Conservation (phyloP, 805 yeast species). For the Candida insectorum region DNA sequence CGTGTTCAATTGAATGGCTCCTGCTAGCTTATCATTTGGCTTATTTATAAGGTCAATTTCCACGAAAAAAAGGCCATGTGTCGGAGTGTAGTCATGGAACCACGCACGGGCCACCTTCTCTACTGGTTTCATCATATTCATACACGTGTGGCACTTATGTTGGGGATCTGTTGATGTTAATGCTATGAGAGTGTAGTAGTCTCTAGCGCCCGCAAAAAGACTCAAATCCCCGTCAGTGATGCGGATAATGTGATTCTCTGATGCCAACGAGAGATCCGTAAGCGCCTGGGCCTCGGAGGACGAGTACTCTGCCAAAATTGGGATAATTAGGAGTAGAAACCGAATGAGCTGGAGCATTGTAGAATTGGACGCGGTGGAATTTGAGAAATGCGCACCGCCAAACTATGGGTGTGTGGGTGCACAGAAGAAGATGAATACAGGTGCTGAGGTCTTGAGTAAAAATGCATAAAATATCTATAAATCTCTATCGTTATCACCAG, state of each 20-base stretch:
- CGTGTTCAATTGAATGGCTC: constrained; percentile 39
- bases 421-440: no score
- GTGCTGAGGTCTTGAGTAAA: not conserved
- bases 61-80: constrained; percentile 42
- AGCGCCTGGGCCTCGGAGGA: constrained; percentile 8
- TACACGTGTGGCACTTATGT: constrained; percentile 49
- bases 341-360: no score
- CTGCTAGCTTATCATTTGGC: constrained; percentile 39
- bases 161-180: constrained; percentile 47
- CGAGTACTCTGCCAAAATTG: no score
- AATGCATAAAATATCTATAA: not conserved
- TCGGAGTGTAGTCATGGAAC: constrained; percentile 38
- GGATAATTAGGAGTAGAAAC: no score
- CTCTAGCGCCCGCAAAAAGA: constrained; percentile 46
- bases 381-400: no score
- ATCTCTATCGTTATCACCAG: constrained; percentile 5
- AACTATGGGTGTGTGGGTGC: no score
- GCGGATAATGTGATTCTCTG: constrained; percentile 35
- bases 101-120: constrained; percentile 39
- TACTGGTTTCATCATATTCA: constrained; percentile 38
- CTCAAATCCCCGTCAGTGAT: constrained; percentile 40
- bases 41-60: constrained; percentile 47
- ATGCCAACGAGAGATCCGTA: constrained; percentile 7
- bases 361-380: no score
- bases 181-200: constrained; percentile 48